Conservation (phyloP, 345 rosid genomes). For the Hibiscus mutabilis region DNA sequence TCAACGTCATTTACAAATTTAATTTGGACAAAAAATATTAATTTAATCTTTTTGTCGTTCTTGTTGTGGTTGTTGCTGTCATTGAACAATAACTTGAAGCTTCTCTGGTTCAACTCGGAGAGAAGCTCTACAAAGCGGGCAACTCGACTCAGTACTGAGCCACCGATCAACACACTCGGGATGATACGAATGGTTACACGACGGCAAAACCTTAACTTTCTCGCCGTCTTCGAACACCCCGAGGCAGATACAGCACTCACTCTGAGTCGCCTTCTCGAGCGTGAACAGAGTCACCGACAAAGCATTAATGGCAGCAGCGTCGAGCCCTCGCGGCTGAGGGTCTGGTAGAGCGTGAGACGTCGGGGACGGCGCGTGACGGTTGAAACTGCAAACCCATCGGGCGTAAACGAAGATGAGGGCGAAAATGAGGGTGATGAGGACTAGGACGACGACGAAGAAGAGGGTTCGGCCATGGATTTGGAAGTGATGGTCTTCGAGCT, state of each 20-base stretch:
- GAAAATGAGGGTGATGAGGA: conserved; percentile 20
- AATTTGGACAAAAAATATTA: not conserved
- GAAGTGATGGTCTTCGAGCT: conserved; percentile 34
- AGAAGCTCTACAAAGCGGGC: conserved; percentile 65
- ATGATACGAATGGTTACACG: conserved; percentile 57
- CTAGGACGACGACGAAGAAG: conserved; percentile 30
- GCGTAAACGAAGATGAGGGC: conserved; percentile 30
- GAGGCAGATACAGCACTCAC: conserved; percentile 65
- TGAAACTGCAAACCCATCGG: conserved; percentile 35
- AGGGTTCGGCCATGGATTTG: conserved; percentile 32
- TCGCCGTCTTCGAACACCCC: conserved; percentile 65
- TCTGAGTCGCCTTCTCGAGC: not conserved
- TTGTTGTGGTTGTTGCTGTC: not conserved
- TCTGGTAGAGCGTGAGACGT: conserved; percentile 1
- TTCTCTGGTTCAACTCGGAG: conserved; percentile 23
- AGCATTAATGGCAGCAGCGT: conserved; percentile 15
- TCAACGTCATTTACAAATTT: not conserved
- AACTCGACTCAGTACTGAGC: conserved; percentile 54
- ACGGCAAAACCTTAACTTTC: conserved; percentile 58
- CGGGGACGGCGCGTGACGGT: not conserved
- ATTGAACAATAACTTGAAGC: conserved; percentile 10
- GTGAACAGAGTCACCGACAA: conserved; percentile 19
- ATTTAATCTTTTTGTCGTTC: not conserved
- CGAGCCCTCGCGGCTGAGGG: conserved; percentile 19
- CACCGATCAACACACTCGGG: conserved; percentile 63